These are phyloP conservation scores for Pichia exigua DNA, from an alignment of 805 yeast genomes.

Conservation along the genomic window DNA sequence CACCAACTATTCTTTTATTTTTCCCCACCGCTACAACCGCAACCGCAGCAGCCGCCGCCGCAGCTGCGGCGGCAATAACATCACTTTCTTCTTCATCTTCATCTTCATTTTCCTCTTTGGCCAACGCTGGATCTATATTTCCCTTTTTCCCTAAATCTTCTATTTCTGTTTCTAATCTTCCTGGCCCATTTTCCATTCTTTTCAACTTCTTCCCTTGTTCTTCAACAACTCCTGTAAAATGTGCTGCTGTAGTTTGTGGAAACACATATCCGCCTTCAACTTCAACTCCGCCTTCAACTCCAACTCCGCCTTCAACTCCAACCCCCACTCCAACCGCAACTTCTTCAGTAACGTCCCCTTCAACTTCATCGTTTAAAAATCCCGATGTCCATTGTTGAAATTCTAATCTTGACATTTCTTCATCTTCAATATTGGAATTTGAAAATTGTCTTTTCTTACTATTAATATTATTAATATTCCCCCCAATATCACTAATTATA, in stretches of 20 bases:
- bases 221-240: conserved; percentile 3
- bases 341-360: conserved; percentile 9
- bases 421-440: conserved; percentile 26
- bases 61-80: conserved; percentile 18
- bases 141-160: conserved; percentile 17
- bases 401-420: conserved; percentile 38
- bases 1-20: background rate
- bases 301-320: too few species aligned
- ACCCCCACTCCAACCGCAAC: too few species aligned
- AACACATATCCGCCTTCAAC: conserved; percentile 6
- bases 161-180: background rate
- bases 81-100: conserved; percentile 12
- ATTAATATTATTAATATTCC: background rate
- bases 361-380: conserved; percentile 35
- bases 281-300: conserved; percentile 8
- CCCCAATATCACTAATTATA: background rate
- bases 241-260: conserved; percentile 11
- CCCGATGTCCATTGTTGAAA: conserved; percentile 49
- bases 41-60: conserved; percentile 30
- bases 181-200: background rate
- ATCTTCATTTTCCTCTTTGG: conserved; percentile 6
- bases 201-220: conserved; percentile 20
- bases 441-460: conserved; percentile 23
- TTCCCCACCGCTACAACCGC: conserved; percentile 6
- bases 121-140: background rate